Evolutionary conservation across 2,329 filamentous ascomycete species (phyloP), one percentile per base, ranked within the genome.

Genomic region (Epichloe uncinata): DNA sequence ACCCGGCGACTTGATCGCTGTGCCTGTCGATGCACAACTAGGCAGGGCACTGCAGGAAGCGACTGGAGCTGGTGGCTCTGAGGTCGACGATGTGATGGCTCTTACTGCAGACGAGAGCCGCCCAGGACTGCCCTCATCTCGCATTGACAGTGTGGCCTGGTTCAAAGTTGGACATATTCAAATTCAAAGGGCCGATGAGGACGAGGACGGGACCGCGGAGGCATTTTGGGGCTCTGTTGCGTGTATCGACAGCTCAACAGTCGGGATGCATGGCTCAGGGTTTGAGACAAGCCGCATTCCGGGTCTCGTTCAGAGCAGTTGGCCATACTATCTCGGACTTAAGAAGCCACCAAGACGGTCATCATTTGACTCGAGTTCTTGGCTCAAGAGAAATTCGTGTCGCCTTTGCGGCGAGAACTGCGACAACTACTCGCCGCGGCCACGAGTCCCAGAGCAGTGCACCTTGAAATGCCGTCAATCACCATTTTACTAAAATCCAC

Each of bases 251-350:
- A 86, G 87, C 42, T 79, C 84, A 6, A 85, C 82, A 52, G 94
- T 94, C 3, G 85, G 88, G 52, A 91, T 97, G 74, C 86, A 90
- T 52, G 89, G 95, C 61, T 89, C 90, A 36, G 93, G 93, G 3
- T 94, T 85, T 55, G 87, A 89, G 60, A 85, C 86, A 43, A 84
- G 85, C 60, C 83, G 84, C 47, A 75, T 95, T 6, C 91, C 91
- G 0, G 81, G 85, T 6, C 82, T 82, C 1, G 79, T 82, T 54
- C 78, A 80, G 51, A 95, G 79, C 62, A 81, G 81, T 16, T 97
- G 91, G 90, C 84, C 85, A 54, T 94, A 90, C 63, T 98, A 96
- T 66, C 75, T 96, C 1, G 87, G 88, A 1, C 73, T 87, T 49
- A 87, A 82, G 65, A 79, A 79, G 54, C 69, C 79, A 12, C 82